phyloP scores from a whole-genome alignment of 495 filamentous ascomycete genomes.

The Echria macrotheca region DNA sequence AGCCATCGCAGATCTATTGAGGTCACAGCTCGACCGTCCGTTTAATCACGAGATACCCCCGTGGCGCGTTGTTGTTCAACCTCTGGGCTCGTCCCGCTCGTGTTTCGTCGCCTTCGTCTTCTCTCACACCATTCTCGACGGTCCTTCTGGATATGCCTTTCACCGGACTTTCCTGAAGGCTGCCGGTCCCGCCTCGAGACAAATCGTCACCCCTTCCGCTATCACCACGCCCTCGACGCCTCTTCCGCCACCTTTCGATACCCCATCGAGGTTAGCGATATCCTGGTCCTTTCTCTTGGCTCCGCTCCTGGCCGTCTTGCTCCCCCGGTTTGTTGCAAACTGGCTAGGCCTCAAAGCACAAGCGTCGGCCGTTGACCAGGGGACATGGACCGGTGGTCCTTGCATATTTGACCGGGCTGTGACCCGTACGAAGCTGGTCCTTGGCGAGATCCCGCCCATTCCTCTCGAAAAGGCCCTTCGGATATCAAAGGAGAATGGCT shows the following conservation, averaged over 20 bases:
- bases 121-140: constrained; percentile 15
- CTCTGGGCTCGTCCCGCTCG: neutral
- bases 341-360: constrained; percentile 1
- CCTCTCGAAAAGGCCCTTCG: neutral
- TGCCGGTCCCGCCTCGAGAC: neutral
- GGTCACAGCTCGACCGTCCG: constrained; percentile 3
- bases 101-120: constrained; percentile 12
- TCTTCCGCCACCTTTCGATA: constrained; percentile 12
- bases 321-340: constrained; percentile 6
- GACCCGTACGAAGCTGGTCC: neutral
- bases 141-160: constrained; percentile 11
- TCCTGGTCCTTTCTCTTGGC: constrained; percentile 15
- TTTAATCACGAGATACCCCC: constrained; percentile 10
- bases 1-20: constrained; percentile 1
- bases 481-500: neutral
- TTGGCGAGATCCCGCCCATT: constrained; percentile 4
- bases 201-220: neutral
- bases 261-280: constrained; percentile 8
- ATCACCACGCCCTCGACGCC: neutral
- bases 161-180: constrained; percentile 10
- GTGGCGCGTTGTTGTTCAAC: constrained; percentile 12
- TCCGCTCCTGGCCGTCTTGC: constrained; percentile 4
- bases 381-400: constrained; percentile 12
- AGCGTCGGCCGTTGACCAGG: neutral
- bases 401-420: constrained; percentile 1